These are phyloP conservation scores for Diaporthe capsici DNA, from an alignment of 2,329 filamentous ascomycete species.

Conservation along the genomic window DNA sequence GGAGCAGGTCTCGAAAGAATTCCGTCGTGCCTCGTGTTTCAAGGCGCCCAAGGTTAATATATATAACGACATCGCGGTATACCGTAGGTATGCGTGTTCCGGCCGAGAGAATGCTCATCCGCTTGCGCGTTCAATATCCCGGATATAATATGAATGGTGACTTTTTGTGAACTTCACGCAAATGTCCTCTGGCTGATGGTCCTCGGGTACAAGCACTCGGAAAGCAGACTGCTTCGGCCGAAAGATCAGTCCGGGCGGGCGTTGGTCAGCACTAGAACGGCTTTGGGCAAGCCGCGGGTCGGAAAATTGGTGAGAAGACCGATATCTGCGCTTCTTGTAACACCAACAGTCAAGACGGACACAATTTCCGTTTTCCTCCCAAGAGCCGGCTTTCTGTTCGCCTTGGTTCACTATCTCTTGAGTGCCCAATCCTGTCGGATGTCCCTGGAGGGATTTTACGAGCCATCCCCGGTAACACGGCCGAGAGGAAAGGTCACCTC, in stretches of 20 bases:
- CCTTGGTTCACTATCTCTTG: background rate
- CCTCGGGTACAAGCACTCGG: background rate
- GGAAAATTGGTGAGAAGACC: background rate
- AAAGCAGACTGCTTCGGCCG: background rate
- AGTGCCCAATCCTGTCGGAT: background rate
- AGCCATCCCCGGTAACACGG: background rate
- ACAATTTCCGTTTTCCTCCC: no score
- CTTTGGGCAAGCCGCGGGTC: background rate
- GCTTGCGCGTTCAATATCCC: background rate
- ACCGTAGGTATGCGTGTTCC: background rate
- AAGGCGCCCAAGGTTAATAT: background rate
- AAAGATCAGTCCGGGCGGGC: background rate
- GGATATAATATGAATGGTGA: background rate
- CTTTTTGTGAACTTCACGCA: background rate
- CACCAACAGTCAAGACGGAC: background rate
- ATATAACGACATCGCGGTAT: background rate
- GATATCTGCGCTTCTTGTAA: conserved; percentile 7
- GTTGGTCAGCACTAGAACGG: conserved; percentile 11
- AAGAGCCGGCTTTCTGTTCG: no score
- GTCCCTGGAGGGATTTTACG: fast-evolving
- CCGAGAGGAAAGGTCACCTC: background rate
- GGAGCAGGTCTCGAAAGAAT: background rate
- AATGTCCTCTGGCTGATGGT: background rate
- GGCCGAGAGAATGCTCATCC: background rate
- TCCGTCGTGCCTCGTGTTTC: no score